Base-by-base conservation (phyloP, 1,284 basidiomycete species). In the Malassezia sp. region DNA sequence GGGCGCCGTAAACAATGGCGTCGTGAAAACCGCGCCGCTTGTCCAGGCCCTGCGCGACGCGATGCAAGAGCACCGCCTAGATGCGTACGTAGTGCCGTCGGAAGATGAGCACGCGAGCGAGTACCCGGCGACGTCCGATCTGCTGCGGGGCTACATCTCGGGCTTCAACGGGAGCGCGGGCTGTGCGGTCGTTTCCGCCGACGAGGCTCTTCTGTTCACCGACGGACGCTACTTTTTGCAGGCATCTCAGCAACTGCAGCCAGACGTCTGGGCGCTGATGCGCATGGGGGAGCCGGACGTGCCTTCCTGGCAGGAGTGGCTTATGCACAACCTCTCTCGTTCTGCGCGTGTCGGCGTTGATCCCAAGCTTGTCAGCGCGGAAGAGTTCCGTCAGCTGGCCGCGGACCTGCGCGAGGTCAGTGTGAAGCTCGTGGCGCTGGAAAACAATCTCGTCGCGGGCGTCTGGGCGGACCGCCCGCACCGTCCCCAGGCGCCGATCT, bases 201-300 rank as follows among this genome's bases (percentile, higher is more conserved):
- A 45, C 27, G 49, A 61, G 36, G 67, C 60, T 0, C 80, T 76
- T 52, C 74, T 89, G 37, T 90, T 89, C 70, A 93, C 89, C 1
- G 90, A 95, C 73, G 90, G 90, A 2, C 75, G 91, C 34, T 97
- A 96, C 71, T 93, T 84, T 66, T 74, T 93, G 11, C 91, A 96
- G 72, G 91, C 90, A 0, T 80, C 78, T 49, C 80, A 90, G 61
- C 84, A 97, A 73, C 75, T 97, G 38, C 86, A 91, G 63, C 62
- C 63, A 4, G 62, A 76, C 40, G 88, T 90, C 55, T 96, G 90
- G 90, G 83, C 77, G 2, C 73, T 96, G 61, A 89, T 91, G 85
- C 91, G 86, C 70, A 80, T 84, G 60, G 90, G 67, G 17, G 63
- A 64, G 50, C 35, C 68, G 77, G 85, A 84, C 57, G 83, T 91